These are phyloP conservation scores for Laburnicola sp. DNA, from an alignment of 2,329 filamentous ascomycete species.

Conservation along the genomic window DNA sequence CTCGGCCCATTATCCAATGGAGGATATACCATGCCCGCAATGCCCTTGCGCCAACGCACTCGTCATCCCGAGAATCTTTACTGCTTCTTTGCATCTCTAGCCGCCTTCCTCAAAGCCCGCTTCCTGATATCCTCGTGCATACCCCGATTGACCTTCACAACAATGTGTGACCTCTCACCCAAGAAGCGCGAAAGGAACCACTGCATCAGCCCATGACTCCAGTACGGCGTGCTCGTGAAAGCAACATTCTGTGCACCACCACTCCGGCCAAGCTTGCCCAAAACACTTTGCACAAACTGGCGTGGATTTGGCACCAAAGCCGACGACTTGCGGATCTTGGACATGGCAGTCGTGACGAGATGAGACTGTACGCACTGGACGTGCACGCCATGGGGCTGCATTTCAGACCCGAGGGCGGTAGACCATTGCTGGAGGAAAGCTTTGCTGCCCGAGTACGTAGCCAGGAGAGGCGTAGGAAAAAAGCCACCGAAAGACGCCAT, in stretches of 20 bases:
- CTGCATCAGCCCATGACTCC: constrained; percentile 86
- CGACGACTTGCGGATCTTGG: constrained; percentile 83
- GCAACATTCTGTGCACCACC: constrained; percentile 78
- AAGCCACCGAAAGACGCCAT: constrained; percentile 97
- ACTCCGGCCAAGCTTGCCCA: constrained; percentile 77
- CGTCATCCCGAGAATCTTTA: too few relatives aligned
- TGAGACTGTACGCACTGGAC: constrained; percentile 93
- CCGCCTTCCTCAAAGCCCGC: constrained; percentile 80
- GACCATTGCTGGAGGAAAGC: constrained; percentile 98
- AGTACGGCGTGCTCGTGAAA: constrained; percentile 88
- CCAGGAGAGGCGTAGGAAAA: constrained; percentile 86
- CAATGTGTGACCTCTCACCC: constrained; percentile 60
- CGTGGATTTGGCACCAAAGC: constrained; percentile 78
- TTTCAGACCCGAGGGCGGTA: constrained; percentile 78
- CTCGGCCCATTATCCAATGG: too few relatives aligned
- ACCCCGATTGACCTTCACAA: constrained; percentile 63
- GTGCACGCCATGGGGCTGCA: constrained; percentile 77
- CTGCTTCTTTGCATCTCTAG: constrained; percentile 74
- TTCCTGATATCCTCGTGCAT: constrained; percentile 85
- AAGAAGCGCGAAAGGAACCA: constrained; percentile 70
- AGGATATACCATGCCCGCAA: too few relatives aligned
- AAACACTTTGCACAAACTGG: constrained; percentile 75
- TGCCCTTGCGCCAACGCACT: too few relatives aligned
- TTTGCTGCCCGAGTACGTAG: constrained; percentile 97
- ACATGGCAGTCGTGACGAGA: constrained; percentile 94